Evolutionary conservation across 83 land plant genomes (phyloP).

Genomic region (Picea mariana): DNA sequence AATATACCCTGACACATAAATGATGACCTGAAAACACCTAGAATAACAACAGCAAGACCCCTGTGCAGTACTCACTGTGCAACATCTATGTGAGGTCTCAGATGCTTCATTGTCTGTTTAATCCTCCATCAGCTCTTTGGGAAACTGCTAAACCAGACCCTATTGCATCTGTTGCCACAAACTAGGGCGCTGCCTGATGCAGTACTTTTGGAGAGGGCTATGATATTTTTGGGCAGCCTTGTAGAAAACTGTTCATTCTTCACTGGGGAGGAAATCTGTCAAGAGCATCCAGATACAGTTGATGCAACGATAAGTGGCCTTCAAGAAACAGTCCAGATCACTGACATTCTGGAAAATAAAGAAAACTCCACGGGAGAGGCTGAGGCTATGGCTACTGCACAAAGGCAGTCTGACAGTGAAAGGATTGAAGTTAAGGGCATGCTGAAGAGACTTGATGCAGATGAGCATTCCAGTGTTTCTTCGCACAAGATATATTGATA

Average conservation of each 20-base stretch:
- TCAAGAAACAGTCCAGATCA: conserved; percentile 84
- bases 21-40: too few relatives aligned
- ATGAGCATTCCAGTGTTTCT: conserved; percentile 67
- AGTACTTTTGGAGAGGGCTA: conserved; percentile 97
- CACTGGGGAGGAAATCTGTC: not conserved
- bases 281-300: conserved; percentile 96
- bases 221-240: conserved; percentile 82
- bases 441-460: conserved; percentile 72
- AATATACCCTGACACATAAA: too few relatives aligned
- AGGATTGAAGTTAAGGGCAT: conserved; percentile 87
- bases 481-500: too few relatives aligned
- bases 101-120: too few relatives aligned
- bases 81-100: too few relatives aligned
- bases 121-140: conserved; percentile 84
- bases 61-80: too few relatives aligned
- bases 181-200: conserved; percentile 86
- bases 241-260: conserved; percentile 72
- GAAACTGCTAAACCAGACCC: conserved; percentile 77
- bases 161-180: conserved; percentile 75
- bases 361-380: conserved; percentile 80
- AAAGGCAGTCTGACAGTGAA: conserved; percentile 78
- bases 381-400: conserved; percentile 77
- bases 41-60: too few relatives aligned
- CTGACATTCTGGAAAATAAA: conserved; percentile 65
- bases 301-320: conserved; percentile 97